Conservation (phyloP, 148 eudicot species). For the Selenicereus undatus region DNA sequence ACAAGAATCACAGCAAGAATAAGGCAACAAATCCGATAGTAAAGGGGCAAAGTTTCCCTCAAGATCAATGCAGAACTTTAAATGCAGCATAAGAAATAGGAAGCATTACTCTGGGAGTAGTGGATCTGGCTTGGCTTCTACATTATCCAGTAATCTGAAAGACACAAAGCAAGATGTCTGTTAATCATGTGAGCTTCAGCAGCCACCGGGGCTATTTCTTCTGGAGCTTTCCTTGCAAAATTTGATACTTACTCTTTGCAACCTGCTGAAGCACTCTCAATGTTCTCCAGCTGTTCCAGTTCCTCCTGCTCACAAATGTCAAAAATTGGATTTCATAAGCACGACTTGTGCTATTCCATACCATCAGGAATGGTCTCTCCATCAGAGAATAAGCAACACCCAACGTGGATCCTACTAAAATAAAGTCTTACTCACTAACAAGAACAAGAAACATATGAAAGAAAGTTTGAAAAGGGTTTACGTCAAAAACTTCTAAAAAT, state of each 20-base stretch:
- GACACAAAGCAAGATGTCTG: slow-evolving; percentile 2
- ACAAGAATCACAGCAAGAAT: neutral
- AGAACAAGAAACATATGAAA: too few species aligned
- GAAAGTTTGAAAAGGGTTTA: neutral
- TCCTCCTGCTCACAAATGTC: slow-evolving; percentile 55
- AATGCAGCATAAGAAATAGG: slow-evolving; percentile 4
- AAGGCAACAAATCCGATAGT: neutral
- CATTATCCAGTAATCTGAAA: slow-evolving; percentile 42
- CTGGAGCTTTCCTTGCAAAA: neutral
- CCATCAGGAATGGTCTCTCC: neutral
- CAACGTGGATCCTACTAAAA: too few species aligned
- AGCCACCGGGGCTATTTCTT: neutral
- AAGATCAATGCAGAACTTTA: neutral
- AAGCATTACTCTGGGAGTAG: slow-evolving; percentile 66
- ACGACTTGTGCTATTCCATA: neutral
- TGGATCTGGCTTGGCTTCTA: slow-evolving; percentile 81
- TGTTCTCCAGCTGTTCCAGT: slow-evolving; percentile 69
- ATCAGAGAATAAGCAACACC: neutral
- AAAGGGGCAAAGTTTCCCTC: neutral
- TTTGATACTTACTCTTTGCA: slow-evolving; percentile 71
- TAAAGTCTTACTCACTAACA: too few species aligned
- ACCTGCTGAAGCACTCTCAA: slow-evolving; percentile 57
- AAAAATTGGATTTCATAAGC: slow-evolving; percentile 15
- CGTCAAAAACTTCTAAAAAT: neutral
- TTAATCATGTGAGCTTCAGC: neutral